Evolutionary conservation across 2,329 filamentous ascomycete genomes (phyloP).

Genomic region (Calcarisporium arbuscula): DNA sequence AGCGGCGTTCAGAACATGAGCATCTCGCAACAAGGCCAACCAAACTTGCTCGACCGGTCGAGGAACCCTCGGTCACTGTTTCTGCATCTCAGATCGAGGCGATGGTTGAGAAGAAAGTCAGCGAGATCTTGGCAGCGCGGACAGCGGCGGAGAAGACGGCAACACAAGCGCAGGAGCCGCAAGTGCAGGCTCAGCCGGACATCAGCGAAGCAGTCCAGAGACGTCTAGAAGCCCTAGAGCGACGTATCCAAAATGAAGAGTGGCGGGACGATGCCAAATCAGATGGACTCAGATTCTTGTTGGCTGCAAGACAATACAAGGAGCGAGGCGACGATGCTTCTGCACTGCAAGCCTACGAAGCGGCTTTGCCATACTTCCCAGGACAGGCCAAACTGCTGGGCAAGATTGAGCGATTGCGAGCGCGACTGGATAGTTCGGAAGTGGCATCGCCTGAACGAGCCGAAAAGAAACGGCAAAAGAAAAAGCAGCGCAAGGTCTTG

Average conservation of each 20-base stretch:
- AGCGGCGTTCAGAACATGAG: slow-evolving; percentile 38
- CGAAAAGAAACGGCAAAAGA: slow-evolving; percentile 16
- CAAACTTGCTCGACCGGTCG: slow-evolving; percentile 39
- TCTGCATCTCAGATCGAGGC: slow-evolving; percentile 77
- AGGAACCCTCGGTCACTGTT: slow-evolving; percentile 37
- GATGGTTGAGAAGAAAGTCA: slow-evolving; percentile 86
- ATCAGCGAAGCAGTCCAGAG: slow-evolving; percentile 74
- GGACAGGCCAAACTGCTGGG: slow-evolving; percentile 69
- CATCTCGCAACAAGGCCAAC: slow-evolving; percentile 35
- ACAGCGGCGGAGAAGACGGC: slow-evolving; percentile 39
- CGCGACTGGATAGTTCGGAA: slow-evolving; percentile 36
- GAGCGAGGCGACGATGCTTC: slow-evolving; percentile 72
- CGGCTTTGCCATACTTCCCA: slow-evolving; percentile 79
- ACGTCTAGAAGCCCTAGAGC: slow-evolving; percentile 77
- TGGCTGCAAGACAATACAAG: slow-evolving; percentile 90
- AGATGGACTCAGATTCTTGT: slow-evolving; percentile 75
- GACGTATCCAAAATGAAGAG: slow-evolving; percentile 65
- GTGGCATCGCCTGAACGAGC: slow-evolving; percentile 9
- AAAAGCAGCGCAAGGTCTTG: slow-evolving; percentile 12
- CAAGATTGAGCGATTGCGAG: slow-evolving; percentile 60
- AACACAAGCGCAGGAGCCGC: slow-evolving; percentile 17
- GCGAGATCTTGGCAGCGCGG: slow-evolving; percentile 78
- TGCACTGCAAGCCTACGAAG: slow-evolving; percentile 79
- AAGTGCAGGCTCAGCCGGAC: slow-evolving; percentile 34
- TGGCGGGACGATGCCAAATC: slow-evolving; percentile 63